phyloP scores from a whole-genome alignment of 2,329 filamentous ascomycete genomes.

The Arthrobotrys iridis region DNA sequence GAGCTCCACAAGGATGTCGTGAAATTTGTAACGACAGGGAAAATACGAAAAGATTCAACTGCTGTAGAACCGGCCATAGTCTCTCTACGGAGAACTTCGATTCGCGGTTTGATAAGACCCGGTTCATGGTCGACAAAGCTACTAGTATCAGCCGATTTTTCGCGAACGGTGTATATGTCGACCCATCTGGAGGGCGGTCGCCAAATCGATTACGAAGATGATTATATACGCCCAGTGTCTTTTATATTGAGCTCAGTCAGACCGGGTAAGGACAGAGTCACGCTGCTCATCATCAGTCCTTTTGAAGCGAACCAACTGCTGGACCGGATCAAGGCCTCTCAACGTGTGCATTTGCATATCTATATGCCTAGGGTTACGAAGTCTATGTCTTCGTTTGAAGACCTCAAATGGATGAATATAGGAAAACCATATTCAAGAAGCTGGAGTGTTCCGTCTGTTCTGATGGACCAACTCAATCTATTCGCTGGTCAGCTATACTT shows the following conservation, averaged over 20 bases:
- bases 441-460: constrained; percentile 56
- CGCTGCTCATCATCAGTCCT: constrained; percentile 67
- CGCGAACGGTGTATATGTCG: constrained; percentile 62
- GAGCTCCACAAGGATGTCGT: constrained; percentile 60
- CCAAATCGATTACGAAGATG: constrained; percentile 60
- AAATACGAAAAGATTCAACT: constrained; percentile 54
- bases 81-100: constrained; percentile 27
- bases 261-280: neutral
- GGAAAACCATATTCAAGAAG: neutral
- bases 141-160: constrained; percentile 67
- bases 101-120: constrained; percentile 55
- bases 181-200: neutral
- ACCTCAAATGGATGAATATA: constrained; percentile 59
- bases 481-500: constrained; percentile 77
- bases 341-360: constrained; percentile 64
- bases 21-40: constrained; percentile 54
- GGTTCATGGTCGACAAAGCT: constrained; percentile 62
- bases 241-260: constrained; percentile 54
- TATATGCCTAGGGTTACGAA: constrained; percentile 66
- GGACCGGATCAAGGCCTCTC: constrained; percentile 60
- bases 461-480: constrained; percentile 69
- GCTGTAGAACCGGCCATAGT: constrained; percentile 17
- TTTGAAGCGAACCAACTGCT: constrained; percentile 70
- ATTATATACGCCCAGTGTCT: constrained; percentile 65
- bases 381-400: constrained; percentile 63